Base-by-base conservation (phyloP, 192 early-diverging fungal genomes). In the Coemansia erecta region DNA sequence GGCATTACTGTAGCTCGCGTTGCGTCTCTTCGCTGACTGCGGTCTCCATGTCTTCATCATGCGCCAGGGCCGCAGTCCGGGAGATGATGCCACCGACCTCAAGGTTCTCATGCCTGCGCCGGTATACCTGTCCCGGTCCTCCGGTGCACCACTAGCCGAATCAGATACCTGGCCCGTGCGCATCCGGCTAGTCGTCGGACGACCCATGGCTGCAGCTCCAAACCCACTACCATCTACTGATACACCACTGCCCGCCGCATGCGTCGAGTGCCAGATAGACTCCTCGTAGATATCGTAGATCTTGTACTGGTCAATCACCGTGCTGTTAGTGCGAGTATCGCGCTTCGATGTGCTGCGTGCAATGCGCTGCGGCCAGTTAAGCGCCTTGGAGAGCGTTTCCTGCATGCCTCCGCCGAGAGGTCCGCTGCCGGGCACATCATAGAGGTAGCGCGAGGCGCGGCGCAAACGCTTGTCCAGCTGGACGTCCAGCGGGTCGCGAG, bases 281-380 rank as follows among this genome's bases (percentile, higher is more conserved):
- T 78, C 75, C 46, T 72, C 69, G 59, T 78, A 78, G 35, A 78
- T 78, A 48, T 72, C 69, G 56, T 78, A 78, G 18, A 78, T 78
- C 60, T 72, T 78, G 65, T 78, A 61, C 52, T 78, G 75, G 35
- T 72, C 66, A 7, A 72, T 23, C 11, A 68, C 56, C 18, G 60
- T 58, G 49, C 64, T 67, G 15, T 53, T 60, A 21, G 60, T 50
- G 0, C 65, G 60, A 1, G 56, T 49, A 8, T 58, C 47, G 23
- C 52, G 64, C 17, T 23, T 52, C 1, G 64, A 60, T 0, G 60
- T 26, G 28, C 22, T 51, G 2, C 69, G 62, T 39, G 60, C 58
- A 40, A 77, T 46, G 24, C 73, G 61, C 23, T 77, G 73, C 19
- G 73, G 61, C 73, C 68, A 77, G 37, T 60, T 45, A 21, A 77